Conservation (phyloP, 257 asterid species). For the Knoxia roxburghii region DNA sequence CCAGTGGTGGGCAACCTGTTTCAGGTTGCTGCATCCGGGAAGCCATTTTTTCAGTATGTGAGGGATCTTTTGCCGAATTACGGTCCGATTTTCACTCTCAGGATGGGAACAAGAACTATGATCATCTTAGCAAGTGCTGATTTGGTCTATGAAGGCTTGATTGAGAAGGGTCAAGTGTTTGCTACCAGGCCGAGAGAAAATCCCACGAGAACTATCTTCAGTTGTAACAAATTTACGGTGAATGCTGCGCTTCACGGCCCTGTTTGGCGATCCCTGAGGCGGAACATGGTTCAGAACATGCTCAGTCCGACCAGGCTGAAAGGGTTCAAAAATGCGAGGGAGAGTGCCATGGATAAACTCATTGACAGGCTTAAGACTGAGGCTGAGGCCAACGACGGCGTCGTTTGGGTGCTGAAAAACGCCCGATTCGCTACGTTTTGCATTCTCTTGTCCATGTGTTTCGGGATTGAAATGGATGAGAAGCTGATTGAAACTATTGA, state of each 20-base stretch:
- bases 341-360: slow-evolving; percentile 61
- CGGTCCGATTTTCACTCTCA: slow-evolving; percentile 67
- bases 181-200: slow-evolving; percentile 80
- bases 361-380: slow-evolving; percentile 43
- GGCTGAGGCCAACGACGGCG: slow-evolving; percentile 51
- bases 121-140: slow-evolving; percentile 52
- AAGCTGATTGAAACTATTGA: slow-evolving; percentile 56
- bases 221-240: slow-evolving; percentile 81
- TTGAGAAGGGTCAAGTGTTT: slow-evolving; percentile 61
- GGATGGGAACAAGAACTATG: slow-evolving; percentile 84
- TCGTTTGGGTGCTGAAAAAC: slow-evolving; percentile 66
- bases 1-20: slow-evolving; percentile 86
- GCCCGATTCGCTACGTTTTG: slow-evolving; percentile 68
- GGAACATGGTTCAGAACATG: slow-evolving; percentile 88
- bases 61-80: slow-evolving; percentile 59
- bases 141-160: slow-evolving; percentile 58
- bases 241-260: slow-evolving; percentile 79
- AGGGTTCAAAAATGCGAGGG: slow-evolving; percentile 51
- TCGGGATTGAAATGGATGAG: slow-evolving; percentile 79
- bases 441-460: slow-evolving; percentile 66
- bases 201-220: slow-evolving; percentile 71
- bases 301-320: slow-evolving; percentile 50
- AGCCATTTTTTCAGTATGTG: slow-evolving; percentile 59
- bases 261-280: slow-evolving; percentile 79
- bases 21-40: slow-evolving; percentile 81